Evolutionary conservation across 2,329 filamentous ascomycete species (phyloP).

Genomic region (Achaetomium macrosporum): DNA sequence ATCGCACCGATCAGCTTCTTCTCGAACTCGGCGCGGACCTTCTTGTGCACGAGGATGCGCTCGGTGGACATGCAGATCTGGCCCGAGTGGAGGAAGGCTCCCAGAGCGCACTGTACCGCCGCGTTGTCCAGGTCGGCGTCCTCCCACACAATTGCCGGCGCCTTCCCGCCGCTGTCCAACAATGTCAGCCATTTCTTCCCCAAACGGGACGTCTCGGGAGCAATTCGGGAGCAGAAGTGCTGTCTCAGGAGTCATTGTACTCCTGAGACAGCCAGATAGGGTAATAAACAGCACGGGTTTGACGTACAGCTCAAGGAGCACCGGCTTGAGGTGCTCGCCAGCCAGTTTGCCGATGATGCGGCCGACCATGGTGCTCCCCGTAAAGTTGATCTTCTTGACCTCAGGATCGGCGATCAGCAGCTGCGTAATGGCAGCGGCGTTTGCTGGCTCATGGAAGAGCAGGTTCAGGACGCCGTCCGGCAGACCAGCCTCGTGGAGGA

Average conservation of each 20-base stretch:
- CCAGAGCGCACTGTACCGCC: conserved; percentile 60
- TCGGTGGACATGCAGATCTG: conserved; percentile 88
- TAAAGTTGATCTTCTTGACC: conserved; percentile 82
- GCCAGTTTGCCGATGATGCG: conserved; percentile 64
- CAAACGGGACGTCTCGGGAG: no score
- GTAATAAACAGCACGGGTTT: no score
- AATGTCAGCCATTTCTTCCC: no score
- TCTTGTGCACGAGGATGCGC: conserved; percentile 56
- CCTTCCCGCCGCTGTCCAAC: conserved; percentile 81
- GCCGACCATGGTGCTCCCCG: conserved; percentile 69
- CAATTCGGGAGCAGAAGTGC: no score
- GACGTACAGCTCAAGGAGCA: conserved; percentile 76
- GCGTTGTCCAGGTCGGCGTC: conserved; percentile 73
- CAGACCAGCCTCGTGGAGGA: conserved; percentile 69
- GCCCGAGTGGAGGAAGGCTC: conserved; percentile 66
- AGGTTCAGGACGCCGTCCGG: conserved; percentile 70
- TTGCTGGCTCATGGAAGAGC: conserved; percentile 58
- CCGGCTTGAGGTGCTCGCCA: conserved; percentile 70
- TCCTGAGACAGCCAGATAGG: no score
- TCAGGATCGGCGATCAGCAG: conserved; percentile 60
- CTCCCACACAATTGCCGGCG: conserved; percentile 69
- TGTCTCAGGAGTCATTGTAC: no score
- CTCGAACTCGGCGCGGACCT: conserved; percentile 42
- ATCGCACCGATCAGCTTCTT: conserved; percentile 36
- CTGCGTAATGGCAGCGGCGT: conserved; percentile 62